These are phyloP conservation scores for Phlebiopsis gigantea DNA, from an alignment of 768 basidiomycete genomes.

Conservation along the genomic window DNA sequence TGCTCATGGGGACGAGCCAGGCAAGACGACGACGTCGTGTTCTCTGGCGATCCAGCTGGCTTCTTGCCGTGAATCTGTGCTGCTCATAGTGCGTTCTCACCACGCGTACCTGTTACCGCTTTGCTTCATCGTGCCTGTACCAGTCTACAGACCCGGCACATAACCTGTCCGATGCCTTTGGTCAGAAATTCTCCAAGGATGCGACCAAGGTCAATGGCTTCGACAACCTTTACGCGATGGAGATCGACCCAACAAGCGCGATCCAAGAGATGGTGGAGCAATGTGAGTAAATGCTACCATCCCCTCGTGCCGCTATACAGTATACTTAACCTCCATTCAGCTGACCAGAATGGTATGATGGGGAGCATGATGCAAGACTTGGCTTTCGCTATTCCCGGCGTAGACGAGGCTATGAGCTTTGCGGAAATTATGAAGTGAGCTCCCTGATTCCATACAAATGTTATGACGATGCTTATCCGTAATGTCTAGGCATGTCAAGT, in stretches of 20 bases:
- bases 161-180: constrained; percentile 97
- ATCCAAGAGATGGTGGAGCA: constrained; percentile 99
- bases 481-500: constrained; percentile 85
- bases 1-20: constrained; percentile 33
- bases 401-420: constrained; percentile 99
- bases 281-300: constrained; percentile 44
- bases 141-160: constrained; percentile 99
- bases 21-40: constrained; percentile 98
- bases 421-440: constrained; percentile 99
- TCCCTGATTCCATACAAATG: constrained; percentile 10
- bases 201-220: constrained; percentile 98
- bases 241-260: constrained; percentile 96
- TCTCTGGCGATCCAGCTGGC: constrained; percentile 97
- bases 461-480: background rate
- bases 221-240: constrained; percentile 96
- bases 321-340: constrained; percentile 31
- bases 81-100: constrained; percentile 76
- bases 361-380: constrained; percentile 99
- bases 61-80: constrained; percentile 85
- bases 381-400: constrained; percentile 97
- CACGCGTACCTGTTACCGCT: background rate
- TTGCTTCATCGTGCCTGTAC: background rate
- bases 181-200: constrained; percentile 98
- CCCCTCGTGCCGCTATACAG: background rate
- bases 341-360: constrained; percentile 92